These are phyloP conservation scores for Catharanthus roseus DNA, from an alignment of 257 asterid genomes.

Conservation along the genomic window DNA sequence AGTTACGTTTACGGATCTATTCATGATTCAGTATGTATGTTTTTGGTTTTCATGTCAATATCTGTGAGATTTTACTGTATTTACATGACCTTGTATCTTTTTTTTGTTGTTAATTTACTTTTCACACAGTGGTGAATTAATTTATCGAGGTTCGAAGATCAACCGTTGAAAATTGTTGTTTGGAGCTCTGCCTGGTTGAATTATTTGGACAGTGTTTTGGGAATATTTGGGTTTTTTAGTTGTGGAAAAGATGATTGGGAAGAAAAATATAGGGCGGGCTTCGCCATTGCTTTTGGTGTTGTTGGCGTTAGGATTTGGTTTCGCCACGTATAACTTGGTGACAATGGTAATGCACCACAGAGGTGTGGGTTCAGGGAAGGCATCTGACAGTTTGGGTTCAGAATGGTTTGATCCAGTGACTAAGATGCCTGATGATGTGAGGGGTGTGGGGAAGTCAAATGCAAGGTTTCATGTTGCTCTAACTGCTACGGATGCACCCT, in stretches of 20 bases:
- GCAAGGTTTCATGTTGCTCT: constrained; percentile 71
- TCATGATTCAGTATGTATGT: neutral
- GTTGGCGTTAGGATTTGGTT: constrained; percentile 66
- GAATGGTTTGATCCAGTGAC: constrained; percentile 51
- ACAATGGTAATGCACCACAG: constrained; percentile 59
- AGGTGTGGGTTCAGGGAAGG: constrained; percentile 16
- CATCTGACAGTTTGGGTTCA: constrained; percentile 16
- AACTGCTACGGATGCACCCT: constrained; percentile 86
- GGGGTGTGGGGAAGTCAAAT: constrained; percentile 21
- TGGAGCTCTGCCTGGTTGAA: neutral
- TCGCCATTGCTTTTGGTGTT: constrained; percentile 63
- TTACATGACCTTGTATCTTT: neutral
- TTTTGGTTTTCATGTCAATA: neutral
- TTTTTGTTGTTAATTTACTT: neutral
- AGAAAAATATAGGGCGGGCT: constrained; percentile 59
- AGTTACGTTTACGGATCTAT: neutral
- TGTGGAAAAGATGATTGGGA: constrained; percentile 35
- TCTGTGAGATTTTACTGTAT: neutral
- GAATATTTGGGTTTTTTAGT: neutral
- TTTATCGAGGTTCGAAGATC: neutral
- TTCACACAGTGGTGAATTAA: neutral
- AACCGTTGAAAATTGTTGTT: neutral
- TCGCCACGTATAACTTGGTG: constrained; percentile 74
- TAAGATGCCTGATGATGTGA: constrained; percentile 35
- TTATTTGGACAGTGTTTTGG: neutral